phyloP scores from a whole-genome alignment of 805 yeast genomes.

The Kluyveromyces nonfermentans region DNA sequence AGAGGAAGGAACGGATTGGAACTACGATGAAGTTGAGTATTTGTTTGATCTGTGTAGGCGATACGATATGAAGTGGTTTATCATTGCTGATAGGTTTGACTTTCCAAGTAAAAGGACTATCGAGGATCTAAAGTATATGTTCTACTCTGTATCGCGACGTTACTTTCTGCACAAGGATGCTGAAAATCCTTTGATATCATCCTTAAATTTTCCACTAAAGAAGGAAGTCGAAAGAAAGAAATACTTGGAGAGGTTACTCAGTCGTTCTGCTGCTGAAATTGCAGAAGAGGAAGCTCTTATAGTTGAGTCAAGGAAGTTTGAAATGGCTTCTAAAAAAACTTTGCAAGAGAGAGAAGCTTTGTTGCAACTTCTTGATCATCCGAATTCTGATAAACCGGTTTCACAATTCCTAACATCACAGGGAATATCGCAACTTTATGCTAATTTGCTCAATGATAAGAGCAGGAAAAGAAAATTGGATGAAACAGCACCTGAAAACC shows the following conservation, averaged over 20 bases:
- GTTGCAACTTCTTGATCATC: slow-evolving; percentile 74
- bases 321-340: slow-evolving; percentile 84
- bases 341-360: slow-evolving; percentile 72
- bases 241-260: slow-evolving; percentile 65
- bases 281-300: slow-evolving; percentile 96
- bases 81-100: slow-evolving; percentile 52
- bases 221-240: slow-evolving; percentile 73
- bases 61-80: slow-evolving; percentile 48
- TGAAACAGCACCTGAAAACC: slow-evolving; percentile 34
- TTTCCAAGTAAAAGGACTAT: slow-evolving; percentile 35
- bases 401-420: slow-evolving; percentile 74
- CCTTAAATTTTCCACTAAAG: slow-evolving; percentile 58
- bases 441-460: slow-evolving; percentile 62
- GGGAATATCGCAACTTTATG: slow-evolving; percentile 81
- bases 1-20: slow-evolving; percentile 42
- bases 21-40: slow-evolving; percentile 65
- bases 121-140: slow-evolving; percentile 79
- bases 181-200: slow-evolving; percentile 45
- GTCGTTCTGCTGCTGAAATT: slow-evolving; percentile 88
- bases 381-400: slow-evolving; percentile 67
- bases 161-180: slow-evolving; percentile 38
- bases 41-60: slow-evolving; percentile 62
- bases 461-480: slow-evolving; percentile 42
- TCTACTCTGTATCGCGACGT: slow-evolving; percentile 57
- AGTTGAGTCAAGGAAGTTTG: slow-evolving; percentile 86